Conservation (phyloP, 805 yeast species). For the Hermanozyma aechmeae region DNA sequence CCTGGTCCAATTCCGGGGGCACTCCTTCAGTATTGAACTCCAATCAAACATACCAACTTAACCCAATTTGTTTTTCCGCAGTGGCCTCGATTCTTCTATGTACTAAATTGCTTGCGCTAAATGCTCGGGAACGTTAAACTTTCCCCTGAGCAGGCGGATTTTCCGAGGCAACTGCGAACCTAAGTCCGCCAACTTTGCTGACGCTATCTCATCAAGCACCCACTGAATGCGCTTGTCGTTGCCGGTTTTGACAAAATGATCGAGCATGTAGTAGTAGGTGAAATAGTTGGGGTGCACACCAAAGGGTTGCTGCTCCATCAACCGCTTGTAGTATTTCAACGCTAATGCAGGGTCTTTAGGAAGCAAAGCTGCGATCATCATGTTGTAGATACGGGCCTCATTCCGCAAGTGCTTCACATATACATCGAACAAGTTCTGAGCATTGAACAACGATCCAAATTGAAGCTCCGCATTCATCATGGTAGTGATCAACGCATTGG, state of each 20-base stretch:
- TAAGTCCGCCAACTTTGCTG: constrained; percentile 15
- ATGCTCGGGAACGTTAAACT: constrained; percentile 10
- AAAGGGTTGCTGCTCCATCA: constrained; percentile 16
- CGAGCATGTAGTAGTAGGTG: constrained; percentile 40
- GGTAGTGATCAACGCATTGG: constrained; percentile 29
- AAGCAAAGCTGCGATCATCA: constrained; percentile 24
- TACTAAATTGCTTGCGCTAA: too few species aligned
- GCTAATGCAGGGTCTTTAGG: constrained; percentile 29
- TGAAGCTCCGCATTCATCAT: constrained; percentile 40
- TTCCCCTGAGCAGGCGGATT: constrained; percentile 11
- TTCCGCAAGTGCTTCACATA: constrained; percentile 26
- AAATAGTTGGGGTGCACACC: constrained; percentile 35
- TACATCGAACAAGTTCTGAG: constrained; percentile 22
- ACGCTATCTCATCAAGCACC: constrained; percentile 30
- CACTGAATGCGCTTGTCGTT: constrained; percentile 22
- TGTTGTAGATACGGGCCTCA: constrained; percentile 32
- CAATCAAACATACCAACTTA: too few species aligned
- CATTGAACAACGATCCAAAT: constrained; percentile 24
- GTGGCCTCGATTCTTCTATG: too few species aligned
- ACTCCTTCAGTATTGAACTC: too few species aligned
- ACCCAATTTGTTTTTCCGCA: too few species aligned
- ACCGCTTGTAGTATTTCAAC: constrained; percentile 26
- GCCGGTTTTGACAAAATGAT: constrained; percentile 23
- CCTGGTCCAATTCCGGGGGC: too few species aligned
- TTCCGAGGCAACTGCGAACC: constrained; percentile 34